Conservation (phyloP, 345 rosid species). For the Excoecaria agallocha region DNA sequence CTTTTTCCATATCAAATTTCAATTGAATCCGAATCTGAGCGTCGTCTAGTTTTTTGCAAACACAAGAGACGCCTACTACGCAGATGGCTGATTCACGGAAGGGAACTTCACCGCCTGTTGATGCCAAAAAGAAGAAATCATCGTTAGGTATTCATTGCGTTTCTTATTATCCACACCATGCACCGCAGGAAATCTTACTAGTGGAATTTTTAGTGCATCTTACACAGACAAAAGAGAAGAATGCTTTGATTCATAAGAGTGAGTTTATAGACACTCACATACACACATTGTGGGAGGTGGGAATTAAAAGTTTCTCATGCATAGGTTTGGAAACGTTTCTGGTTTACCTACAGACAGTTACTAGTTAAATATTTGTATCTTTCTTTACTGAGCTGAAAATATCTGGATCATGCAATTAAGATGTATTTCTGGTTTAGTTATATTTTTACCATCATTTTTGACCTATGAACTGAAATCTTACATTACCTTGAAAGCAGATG, state of each 20-base stretch:
- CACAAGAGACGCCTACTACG: neutral
- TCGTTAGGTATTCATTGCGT: slow-evolving; percentile 20
- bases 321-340: neutral
- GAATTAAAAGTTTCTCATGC: neutral
- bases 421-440: neutral
- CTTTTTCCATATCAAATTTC: neutral
- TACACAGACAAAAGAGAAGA: neutral
- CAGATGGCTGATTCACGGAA: slow-evolving; percentile 25
- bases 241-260: neutral
- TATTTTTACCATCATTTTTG: neutral
- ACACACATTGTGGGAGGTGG: neutral
- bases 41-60: slow-evolving; percentile 2
- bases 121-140: slow-evolving; percentile 26
- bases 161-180: neutral
- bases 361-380: neutral
- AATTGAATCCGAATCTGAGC: neutral
- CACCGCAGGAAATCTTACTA: neutral
- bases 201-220: neutral
- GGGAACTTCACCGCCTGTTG: slow-evolving; percentile 6
- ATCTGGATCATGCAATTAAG: neutral
- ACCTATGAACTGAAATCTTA: neutral
- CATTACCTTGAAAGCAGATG: slow-evolving; percentile 42
- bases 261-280: neutral
- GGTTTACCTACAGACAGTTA: too few species aligned
- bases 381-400: neutral